phyloP scores from a whole-genome alignment of 306 rosid genomes.

The Hippophae tibetana region DNA sequence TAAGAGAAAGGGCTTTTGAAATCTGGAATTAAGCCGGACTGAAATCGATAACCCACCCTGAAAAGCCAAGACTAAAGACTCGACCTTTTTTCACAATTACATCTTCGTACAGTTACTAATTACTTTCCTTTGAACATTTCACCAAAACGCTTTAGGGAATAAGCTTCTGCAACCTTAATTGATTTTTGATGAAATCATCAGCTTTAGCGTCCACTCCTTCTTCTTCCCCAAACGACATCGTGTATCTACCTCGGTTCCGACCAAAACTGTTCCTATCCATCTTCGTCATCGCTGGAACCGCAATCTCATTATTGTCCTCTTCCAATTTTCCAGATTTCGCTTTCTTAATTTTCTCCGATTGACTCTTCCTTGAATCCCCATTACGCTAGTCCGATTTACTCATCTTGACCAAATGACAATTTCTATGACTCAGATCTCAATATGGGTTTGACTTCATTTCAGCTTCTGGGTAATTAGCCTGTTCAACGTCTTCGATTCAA shows the following conservation, averaged over 20 bases:
- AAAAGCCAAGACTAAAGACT: no score
- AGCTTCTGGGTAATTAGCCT: conserved; percentile 2
- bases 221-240: conserved; percentile 26
- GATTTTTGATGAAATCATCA: conserved; percentile 78
- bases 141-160: conserved; percentile 48
- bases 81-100: background rate
- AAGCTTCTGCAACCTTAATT: conserved; percentile 62
- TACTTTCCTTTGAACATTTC: conserved; percentile 17
- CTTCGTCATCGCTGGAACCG: conserved; percentile 30
- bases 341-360: conserved; percentile 32
- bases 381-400: conserved; percentile 23
- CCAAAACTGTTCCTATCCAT: background rate
- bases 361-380: background rate
- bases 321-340: background rate
- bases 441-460: conserved; percentile 6
- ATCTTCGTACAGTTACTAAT: no score
- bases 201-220: conserved; percentile 66
- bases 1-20: no score
- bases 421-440: background rate
- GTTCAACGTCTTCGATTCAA: no score
- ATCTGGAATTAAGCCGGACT: no score
- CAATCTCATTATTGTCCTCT: conserved; percentile 8
- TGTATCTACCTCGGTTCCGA: background rate
- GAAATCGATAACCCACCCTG: no score
- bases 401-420: conserved; percentile 20